A percentile compares a stretch with the other conserved stretches of the same genome.
Conservation (phyloP, 2,329 filamentous ascomycete genomes). For the Ceratocystis destructans region DNA sequence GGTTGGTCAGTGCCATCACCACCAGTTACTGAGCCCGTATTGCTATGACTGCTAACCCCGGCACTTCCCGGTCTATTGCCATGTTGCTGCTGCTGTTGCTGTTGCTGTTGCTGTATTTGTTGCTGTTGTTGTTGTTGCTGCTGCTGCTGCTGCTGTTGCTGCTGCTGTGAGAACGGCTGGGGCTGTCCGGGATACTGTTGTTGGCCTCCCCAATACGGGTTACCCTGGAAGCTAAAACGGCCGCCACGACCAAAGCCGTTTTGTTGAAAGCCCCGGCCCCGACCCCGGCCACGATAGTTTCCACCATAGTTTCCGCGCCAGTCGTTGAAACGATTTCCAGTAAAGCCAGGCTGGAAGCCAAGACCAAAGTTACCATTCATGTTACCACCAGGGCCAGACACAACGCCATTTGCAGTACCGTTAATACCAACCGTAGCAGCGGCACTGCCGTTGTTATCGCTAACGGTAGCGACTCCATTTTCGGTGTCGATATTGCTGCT, state of each 20-base stretch:
- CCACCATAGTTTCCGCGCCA: constrained; percentile 16
- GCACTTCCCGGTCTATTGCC: constrained; percentile 1
- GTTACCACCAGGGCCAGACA: background rate
- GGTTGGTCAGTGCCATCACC: constrained; percentile 18
- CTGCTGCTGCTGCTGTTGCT: constrained; percentile 18
- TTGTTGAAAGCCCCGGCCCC: constrained; percentile 16
- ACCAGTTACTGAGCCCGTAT: constrained; percentile 15
- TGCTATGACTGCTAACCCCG: constrained; percentile 7
- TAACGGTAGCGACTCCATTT: constrained; percentile 8
- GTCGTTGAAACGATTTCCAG: constrained; percentile 18
- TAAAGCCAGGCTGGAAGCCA: constrained; percentile 12
- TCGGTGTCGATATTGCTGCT: constrained; percentile 28
- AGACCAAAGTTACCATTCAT: constrained; percentile 9
- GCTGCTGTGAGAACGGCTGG: constrained; percentile 24
- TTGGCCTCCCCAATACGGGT: constrained; percentile 21
- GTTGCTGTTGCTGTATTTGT: constrained; percentile 1
- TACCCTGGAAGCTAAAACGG: constrained; percentile 23
- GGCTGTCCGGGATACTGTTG: constrained; percentile 23
- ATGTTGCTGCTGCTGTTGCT: constrained; percentile 16
- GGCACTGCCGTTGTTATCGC: constrained; percentile 24
- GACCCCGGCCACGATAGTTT: constrained; percentile 16
- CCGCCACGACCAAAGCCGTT: constrained; percentile 19
- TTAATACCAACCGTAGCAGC: constrained; percentile 18
- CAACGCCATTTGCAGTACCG: background rate
- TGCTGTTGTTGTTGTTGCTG: constrained; percentile 17